Conservation (phyloP, 176 grass and related monocot species). For the Lolium perenne region DNA sequence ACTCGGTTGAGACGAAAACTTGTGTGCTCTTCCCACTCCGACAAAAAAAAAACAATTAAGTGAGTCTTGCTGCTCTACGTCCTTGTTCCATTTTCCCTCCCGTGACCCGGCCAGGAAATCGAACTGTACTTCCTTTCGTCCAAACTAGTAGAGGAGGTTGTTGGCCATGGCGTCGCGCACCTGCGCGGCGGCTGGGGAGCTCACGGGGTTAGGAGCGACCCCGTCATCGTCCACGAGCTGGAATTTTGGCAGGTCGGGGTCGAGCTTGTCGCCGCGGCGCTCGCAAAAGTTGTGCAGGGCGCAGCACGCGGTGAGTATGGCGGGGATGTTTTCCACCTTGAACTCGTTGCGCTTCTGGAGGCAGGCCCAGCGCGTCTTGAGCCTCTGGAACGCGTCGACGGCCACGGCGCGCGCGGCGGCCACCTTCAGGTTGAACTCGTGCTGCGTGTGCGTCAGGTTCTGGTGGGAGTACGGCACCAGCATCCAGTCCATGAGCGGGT, state of each 20-base stretch:
- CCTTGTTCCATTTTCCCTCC: neutral
- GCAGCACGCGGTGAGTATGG: conserved; percentile 80
- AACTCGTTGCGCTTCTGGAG: conserved; percentile 82
- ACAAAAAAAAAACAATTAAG: neutral
- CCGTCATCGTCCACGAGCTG: conserved; percentile 69
- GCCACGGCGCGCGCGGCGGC: conserved; percentile 53
- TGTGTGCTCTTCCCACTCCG: conserved; percentile 30
- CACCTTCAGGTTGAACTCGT: conserved; percentile 75
- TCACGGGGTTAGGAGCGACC: conserved; percentile 63
- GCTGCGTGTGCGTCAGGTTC: conserved; percentile 84
- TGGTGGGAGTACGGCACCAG: conserved; percentile 79
- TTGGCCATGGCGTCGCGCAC: conserved; percentile 72
- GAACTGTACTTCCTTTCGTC: neutral
- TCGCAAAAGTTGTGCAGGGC: conserved; percentile 96
- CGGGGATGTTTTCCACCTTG: conserved; percentile 75
- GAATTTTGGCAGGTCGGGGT: conserved; percentile 37
- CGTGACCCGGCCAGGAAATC: neutral
- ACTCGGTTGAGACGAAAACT: conserved; percentile 23
- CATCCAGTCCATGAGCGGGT: conserved; percentile 82
- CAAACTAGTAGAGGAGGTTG: conserved; percentile 54
- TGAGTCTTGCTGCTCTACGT: neutral
- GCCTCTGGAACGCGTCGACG: conserved; percentile 54
- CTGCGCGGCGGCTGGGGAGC: conserved; percentile 45
- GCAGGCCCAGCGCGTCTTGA: conserved; percentile 80
- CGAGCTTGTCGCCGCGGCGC: conserved; percentile 55